These are phyloP conservation scores for Moniliophthora roreri DNA, from an alignment of 1,284 basidiomycete species.

Conservation along the genomic window DNA sequence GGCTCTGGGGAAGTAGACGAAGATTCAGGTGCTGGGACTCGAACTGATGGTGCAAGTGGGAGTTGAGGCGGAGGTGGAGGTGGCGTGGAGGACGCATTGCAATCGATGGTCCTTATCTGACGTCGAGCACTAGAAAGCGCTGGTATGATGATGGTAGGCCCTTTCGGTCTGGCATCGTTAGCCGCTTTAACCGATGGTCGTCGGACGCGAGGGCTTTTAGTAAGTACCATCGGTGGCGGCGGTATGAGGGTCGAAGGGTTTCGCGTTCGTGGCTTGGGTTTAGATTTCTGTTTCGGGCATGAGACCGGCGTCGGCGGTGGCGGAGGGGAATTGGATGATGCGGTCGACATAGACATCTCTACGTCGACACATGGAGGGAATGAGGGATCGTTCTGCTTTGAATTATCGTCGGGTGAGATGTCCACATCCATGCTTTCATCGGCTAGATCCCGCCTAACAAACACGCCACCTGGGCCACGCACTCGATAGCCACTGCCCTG, in stretches of 20 bases:
- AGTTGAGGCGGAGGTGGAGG: not conserved
- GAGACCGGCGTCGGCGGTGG: not conserved
- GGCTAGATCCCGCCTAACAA: slow-evolving; percentile 51
- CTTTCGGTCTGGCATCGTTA: not conserved
- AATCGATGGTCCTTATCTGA: not conserved
- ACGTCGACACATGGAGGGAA: not conserved
- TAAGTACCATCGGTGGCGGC: slow-evolving; percentile 15
- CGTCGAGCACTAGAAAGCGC: not conserved
- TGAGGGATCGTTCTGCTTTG: not conserved
- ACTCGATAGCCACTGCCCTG: slow-evolving; percentile 12
- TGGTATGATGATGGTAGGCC: slow-evolving; percentile 1
- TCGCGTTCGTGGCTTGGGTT: slow-evolving; percentile 4
- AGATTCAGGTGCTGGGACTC: too few species aligned
- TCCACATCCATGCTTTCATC: slow-evolving; percentile 65
- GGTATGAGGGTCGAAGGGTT: not conserved
- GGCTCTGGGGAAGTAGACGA: too few species aligned
- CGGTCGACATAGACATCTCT: not conserved
- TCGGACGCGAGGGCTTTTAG: slow-evolving; percentile 18
- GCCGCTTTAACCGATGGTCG: slow-evolving; percentile 15
- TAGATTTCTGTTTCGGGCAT: not conserved
- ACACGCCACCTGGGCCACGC: slow-evolving; percentile 38
- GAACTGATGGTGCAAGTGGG: too few species aligned
- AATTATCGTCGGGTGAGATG: slow-evolving; percentile 28
- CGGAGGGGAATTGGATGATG: too few species aligned
- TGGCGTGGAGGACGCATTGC: not conserved